Percentiles rank a stretch among this genome's conserved stretches.
Evolutionary conservation across 208 protist genomes (phyloP).

Genomic region (Polymyxa betae): DNA sequence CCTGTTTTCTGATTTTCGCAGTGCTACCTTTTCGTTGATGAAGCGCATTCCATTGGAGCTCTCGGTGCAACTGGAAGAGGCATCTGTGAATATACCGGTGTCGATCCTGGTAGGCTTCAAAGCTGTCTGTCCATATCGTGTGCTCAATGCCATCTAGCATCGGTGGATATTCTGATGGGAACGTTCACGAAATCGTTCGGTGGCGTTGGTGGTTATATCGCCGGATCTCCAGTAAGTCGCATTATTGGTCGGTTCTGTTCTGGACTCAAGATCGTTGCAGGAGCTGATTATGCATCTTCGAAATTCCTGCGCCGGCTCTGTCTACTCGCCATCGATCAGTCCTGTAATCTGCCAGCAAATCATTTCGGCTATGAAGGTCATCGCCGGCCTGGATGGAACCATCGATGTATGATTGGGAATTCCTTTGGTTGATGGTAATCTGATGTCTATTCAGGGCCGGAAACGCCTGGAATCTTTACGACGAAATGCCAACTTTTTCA

Average conservation of each 20-base stretch:
- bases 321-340: conserved; percentile 69
- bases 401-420: conserved; percentile 33
- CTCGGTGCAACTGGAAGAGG: conserved; percentile 65
- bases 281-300: conserved; percentile 62
- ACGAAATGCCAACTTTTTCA: conserved; percentile 69
- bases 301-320: conserved; percentile 41
- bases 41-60: conserved; percentile 74
- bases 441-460: conserved; percentile 17
- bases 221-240: conserved; percentile 39
- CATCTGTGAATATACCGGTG: conserved; percentile 64
- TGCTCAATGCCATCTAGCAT: background rate
- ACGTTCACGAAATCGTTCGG: conserved; percentile 77
- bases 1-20: conserved; percentile 31
- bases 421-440: background rate
- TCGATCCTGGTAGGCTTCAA: conserved; percentile 53
- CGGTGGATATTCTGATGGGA: conserved; percentile 75
- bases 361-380: conserved; percentile 64
- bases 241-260: background rate
- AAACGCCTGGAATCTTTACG: conserved; percentile 58
- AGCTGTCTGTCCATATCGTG: background rate
- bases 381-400: conserved; percentile 62
- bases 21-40: conserved; percentile 73
- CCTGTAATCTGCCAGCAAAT: conserved; percentile 65
- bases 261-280: background rate
- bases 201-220: conserved; percentile 72